Percentiles rank a stretch among this genome's conserved stretches.
phyloP scores from a whole-genome alignment of 2,329 filamentous ascomycete species.

The Thielaviopsis populi region DNA sequence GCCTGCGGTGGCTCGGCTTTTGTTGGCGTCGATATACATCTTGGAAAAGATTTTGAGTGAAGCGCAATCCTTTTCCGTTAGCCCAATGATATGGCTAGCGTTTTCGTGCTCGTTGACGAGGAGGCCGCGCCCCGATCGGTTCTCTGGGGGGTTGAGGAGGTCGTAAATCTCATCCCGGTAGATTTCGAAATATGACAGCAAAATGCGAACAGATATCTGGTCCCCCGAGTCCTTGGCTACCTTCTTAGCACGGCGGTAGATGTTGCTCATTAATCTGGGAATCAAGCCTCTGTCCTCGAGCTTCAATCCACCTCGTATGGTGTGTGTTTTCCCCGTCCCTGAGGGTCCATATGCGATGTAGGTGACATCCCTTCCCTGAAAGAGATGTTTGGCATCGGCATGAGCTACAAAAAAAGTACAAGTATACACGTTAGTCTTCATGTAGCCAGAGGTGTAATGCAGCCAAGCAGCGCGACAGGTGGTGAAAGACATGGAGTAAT shows the following conservation, averaged over 20 bases:
- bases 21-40: slow-evolving; percentile 82
- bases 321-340: slow-evolving; percentile 88
- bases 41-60: slow-evolving; percentile 81
- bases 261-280: slow-evolving; percentile 65
- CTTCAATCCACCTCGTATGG: slow-evolving; percentile 82
- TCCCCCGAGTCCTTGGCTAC: slow-evolving; percentile 64
- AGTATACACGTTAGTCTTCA: not conserved
- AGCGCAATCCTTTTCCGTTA: slow-evolving; percentile 68
- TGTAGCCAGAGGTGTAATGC: not conserved
- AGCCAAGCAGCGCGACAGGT: not conserved
- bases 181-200: slow-evolving; percentile 87
- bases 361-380: slow-evolving; percentile 75
- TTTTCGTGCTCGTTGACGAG: slow-evolving; percentile 74
- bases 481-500: not conserved
- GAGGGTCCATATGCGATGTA: slow-evolving; percentile 90
- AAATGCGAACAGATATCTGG: slow-evolving; percentile 54
- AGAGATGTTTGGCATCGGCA: slow-evolving; percentile 80
- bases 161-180: slow-evolving; percentile 95
- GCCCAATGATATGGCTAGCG: slow-evolving; percentile 72
- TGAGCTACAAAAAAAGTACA: slow-evolving; percentile 44
- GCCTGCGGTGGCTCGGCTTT: slow-evolving; percentile 73
- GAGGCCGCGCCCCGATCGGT: slow-evolving; percentile 64
- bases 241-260: slow-evolving; percentile 76
- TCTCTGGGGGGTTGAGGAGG: slow-evolving; percentile 74
- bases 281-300: slow-evolving; percentile 79